phyloP scores from a whole-genome alignment of 129 eudicot species.

The Artemisia tridentata region DNA sequence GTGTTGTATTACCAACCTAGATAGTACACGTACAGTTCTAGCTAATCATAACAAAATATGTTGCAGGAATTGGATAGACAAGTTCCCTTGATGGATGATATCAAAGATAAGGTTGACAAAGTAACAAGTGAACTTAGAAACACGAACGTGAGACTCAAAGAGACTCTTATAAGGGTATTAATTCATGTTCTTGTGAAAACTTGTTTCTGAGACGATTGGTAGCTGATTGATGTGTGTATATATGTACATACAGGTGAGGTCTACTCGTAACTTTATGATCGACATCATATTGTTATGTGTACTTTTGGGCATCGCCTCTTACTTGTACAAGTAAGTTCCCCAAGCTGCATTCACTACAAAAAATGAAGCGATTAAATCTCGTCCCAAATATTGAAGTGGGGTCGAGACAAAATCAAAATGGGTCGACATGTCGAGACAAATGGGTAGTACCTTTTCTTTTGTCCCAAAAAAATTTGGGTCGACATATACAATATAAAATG shows the following conservation, averaged over 20 bases:
- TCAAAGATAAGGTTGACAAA: constrained; percentile 62
- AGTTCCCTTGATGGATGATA: constrained; percentile 64
- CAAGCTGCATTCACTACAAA: background rate
- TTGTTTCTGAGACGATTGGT: no score
- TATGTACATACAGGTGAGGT: constrained; percentile 44
- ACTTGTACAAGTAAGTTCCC: constrained; percentile 66
- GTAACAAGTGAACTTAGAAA: constrained; percentile 40
- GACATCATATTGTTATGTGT: constrained; percentile 59
- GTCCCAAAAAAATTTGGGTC: no score
- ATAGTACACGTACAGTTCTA: no score
- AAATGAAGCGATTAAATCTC: no score
- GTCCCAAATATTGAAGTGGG: no score
- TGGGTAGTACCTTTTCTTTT: no score
- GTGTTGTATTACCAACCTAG: no score
- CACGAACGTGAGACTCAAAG: constrained; percentile 58
- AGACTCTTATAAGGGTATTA: constrained; percentile 43
- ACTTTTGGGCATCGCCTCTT: constrained; percentile 60
- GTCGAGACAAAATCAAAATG: no score
- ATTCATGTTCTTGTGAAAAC: background rate
- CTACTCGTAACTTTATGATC: constrained; percentile 53
- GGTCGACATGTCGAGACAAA: no score
- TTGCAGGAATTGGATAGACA: constrained; percentile 60
- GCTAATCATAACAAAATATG: background rate
- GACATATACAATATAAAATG: no score
- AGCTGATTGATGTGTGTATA: background rate